phyloP scores from a whole-genome alignment of 192 early-diverging fungal species.

The Kappamyces sp. region DNA sequence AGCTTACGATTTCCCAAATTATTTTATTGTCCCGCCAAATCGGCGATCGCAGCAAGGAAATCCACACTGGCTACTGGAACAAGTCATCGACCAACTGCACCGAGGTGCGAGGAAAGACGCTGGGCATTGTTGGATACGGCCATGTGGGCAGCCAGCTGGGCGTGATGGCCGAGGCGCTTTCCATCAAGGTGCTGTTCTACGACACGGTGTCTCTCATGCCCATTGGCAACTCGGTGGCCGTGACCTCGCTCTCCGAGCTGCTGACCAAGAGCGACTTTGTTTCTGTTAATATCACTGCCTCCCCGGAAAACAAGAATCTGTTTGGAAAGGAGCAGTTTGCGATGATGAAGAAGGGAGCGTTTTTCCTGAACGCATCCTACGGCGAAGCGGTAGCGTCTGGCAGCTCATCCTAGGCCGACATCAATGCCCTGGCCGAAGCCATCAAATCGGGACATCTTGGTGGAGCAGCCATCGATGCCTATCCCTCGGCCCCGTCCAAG shows the following conservation, averaged over 20 bases:
- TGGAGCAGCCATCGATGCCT: constrained; percentile 41
- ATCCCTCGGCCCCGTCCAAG: constrained; percentile 22
- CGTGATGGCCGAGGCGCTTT: constrained; percentile 44
- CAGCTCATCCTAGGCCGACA: constrained; percentile 26
- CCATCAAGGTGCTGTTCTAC: constrained; percentile 43
- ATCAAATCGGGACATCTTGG: constrained; percentile 39
- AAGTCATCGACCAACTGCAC: constrained; percentile 41
- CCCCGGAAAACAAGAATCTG: constrained; percentile 35
- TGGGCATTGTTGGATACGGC: constrained; percentile 50
- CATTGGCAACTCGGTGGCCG: constrained; percentile 33
- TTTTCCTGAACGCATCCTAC: constrained; percentile 34
- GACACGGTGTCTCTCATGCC: constrained; percentile 40
- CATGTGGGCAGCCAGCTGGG: constrained; percentile 44
- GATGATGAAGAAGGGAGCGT: constrained; percentile 45
- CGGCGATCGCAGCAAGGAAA: constrained; percentile 39
- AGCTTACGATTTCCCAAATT: constrained; percentile 40
- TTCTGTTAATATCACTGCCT: constrained; percentile 29
- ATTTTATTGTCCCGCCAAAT: constrained; percentile 39
- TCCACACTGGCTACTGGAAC: constrained; percentile 47
- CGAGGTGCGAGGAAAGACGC: constrained; percentile 45
- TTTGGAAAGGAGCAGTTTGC: constrained; percentile 39
- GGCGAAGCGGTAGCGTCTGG: constrained; percentile 28
- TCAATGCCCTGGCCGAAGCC: constrained; percentile 39
- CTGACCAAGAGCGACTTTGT: constrained; percentile 39
- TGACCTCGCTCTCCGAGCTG: constrained; percentile 27